These are phyloP conservation scores for Candida silvicultrix DNA, from an alignment of 805 yeast species.

Conservation along the genomic window DNA sequence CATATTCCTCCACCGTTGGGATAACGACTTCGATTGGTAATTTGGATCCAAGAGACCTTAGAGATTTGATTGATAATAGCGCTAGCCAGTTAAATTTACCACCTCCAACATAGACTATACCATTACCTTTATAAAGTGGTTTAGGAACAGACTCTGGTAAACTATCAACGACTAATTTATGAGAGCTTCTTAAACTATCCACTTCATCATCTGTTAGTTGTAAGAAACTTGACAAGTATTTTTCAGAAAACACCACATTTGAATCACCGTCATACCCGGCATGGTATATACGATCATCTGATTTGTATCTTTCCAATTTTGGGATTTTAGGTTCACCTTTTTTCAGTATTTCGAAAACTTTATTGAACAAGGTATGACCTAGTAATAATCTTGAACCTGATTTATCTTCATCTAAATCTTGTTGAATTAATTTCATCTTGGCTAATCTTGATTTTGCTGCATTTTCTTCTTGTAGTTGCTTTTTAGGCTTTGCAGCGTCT, in stretches of 20 bases:
- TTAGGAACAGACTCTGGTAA: slow-evolving; percentile 45
- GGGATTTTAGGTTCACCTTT: slow-evolving; percentile 39
- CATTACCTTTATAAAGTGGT: slow-evolving; percentile 43
- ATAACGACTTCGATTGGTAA: slow-evolving; percentile 69
- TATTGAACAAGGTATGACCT: slow-evolving; percentile 36
- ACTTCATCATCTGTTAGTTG: slow-evolving; percentile 38
- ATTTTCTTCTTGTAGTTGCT: not conserved
- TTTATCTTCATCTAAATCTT: slow-evolving; percentile 24
- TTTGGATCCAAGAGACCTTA: slow-evolving; percentile 42
- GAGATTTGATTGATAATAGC: slow-evolving; percentile 39
- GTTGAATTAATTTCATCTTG: slow-evolving; percentile 16
- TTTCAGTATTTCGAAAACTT: slow-evolving; percentile 34
- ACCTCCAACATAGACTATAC: slow-evolving; percentile 62
- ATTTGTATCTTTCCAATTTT: slow-evolving; percentile 36
- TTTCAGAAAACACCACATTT: slow-evolving; percentile 43
- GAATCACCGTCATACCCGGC: slow-evolving; percentile 41
- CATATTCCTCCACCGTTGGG: slow-evolving; percentile 62
- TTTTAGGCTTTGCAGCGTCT: slow-evolving; percentile 6
- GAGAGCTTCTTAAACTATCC: slow-evolving; percentile 38
- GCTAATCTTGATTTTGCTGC: slow-evolving; percentile 3
- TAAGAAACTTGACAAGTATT: slow-evolving; percentile 43
- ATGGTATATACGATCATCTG: slow-evolving; percentile 43
- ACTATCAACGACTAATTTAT: slow-evolving; percentile 34
- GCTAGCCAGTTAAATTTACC: slow-evolving; percentile 54
- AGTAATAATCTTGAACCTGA: slow-evolving; percentile 25